Conservation (phyloP, 768 basidiomycete genomes). For the Lentinula aciculospora region DNA sequence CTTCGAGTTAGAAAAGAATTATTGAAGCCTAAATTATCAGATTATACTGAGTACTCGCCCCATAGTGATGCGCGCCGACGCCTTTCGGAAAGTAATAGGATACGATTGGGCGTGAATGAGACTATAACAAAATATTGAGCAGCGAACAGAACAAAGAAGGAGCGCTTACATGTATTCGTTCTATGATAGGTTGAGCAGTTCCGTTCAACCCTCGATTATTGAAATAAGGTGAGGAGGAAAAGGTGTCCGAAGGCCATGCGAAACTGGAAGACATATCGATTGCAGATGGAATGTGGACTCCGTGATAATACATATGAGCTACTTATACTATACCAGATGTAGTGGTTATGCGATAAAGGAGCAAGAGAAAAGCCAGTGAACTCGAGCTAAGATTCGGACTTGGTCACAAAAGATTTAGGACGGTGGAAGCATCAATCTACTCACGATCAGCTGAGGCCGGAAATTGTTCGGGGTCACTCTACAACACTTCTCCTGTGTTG, state of each 20-base stretch:
- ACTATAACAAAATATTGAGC: conserved; percentile 29
- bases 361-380: too few relatives aligned
- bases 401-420: background rate
- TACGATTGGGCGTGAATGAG: conserved; percentile 85
- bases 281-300: background rate
- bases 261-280: background rate
- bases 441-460: background rate
- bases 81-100: conserved; percentile 96
- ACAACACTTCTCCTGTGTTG: too few relatives aligned
- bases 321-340: too few relatives aligned
- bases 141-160: background rate
- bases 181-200: conserved; percentile 73
- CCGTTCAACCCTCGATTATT: conserved; percentile 68
- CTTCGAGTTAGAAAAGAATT: conserved; percentile 32
- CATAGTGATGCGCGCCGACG: conserved; percentile 95
- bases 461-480: too few relatives aligned
- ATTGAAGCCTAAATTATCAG: background rate
- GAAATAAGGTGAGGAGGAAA: conserved; percentile 72
- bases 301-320: background rate
- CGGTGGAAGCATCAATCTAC: background rate
- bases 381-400: too few relatives aligned
- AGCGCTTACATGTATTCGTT: conserved; percentile 63
- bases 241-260: conserved; percentile 32
- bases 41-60: conserved; percentile 48
- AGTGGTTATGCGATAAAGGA: too few relatives aligned